Evolutionary conservation across 441 rosid genomes (phyloP).

Genomic region (Euphorbia celastroides): DNA sequence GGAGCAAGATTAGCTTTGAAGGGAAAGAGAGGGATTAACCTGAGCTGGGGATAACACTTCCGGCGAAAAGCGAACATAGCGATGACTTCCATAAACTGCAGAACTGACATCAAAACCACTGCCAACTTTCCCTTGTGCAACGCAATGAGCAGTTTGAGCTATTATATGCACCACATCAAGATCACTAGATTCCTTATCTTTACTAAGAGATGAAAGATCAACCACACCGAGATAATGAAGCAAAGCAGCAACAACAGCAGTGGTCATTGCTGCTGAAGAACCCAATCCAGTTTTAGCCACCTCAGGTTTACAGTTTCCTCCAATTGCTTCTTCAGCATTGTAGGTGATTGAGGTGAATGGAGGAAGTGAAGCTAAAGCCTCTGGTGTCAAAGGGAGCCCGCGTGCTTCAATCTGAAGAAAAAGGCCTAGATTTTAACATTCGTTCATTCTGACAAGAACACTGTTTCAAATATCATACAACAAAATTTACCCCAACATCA

Average conservation of each 20-base stretch:
- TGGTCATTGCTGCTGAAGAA: constrained; percentile 98
- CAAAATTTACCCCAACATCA: neutral
- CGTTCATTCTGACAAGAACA: neutral
- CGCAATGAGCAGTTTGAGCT: constrained; percentile 92
- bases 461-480: neutral
- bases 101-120: constrained; percentile 99
- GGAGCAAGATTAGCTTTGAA: neutral
- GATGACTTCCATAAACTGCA: constrained; percentile 96
- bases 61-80: constrained; percentile 91
- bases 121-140: constrained; percentile 98
- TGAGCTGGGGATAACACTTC: constrained; percentile 80
- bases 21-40: constrained; percentile 33
- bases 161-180: constrained; percentile 74
- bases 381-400: constrained; percentile 84
- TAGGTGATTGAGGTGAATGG: constrained; percentile 85
- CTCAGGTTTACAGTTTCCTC: constrained; percentile 77
- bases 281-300: constrained; percentile 99
- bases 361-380: constrained; percentile 68
- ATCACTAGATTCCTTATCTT: constrained; percentile 35
- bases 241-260: constrained; percentile 88
- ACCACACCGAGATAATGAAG: constrained; percentile 87
- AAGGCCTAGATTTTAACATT: neutral
- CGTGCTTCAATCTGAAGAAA: constrained; percentile 68
- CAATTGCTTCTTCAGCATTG: constrained; percentile 58
- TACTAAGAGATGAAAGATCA: constrained; percentile 48